Evolutionary conservation across 2,329 filamentous ascomycete species (phyloP), one percentile per base, ranked within the genome.

Genomic region (Metarhizium album): DNA sequence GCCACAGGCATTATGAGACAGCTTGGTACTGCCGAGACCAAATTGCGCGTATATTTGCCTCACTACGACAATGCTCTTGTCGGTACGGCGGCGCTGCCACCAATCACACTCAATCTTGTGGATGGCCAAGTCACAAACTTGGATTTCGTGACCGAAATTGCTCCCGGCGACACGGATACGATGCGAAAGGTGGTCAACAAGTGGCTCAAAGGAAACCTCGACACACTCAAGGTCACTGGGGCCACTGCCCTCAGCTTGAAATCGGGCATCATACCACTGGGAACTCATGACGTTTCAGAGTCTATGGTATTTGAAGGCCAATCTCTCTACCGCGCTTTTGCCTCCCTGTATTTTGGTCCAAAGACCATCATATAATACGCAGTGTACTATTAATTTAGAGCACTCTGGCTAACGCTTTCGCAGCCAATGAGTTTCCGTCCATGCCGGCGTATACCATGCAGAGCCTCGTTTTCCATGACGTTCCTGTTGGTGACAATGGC

Each of bases 401-500:
- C 54, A 53, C 47, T 49, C 22, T 47, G 54, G 68, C 60, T 67
- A 60, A 69, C 59, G 46, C 43, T 54, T 52, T 62, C 67, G 63
- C 66, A 85, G 82, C 78, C 63, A 75, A 75, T 59, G 72, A 90
- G 59, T 77, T 95, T 58, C 91, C 91, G 51, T 69, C 76, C 46
- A 74, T 96, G 50, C 93, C 93, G 42, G 73, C 82, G 51, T 90
- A 95, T 71, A 85, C 90, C 60, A 86, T 98, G 61, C 83, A 84
- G 40, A 83, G 80, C 59, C 74, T 97, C 57, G 84, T 87, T 59
- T 82, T 97, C 59, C 78, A 83, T 59, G 90, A 98, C 65, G 74
- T 83, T 70, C 80, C 57, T 46, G 54, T 70, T 55, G 67, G 70
- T 56, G 68, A 64, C 52, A 59, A 62, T 67, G 71, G 75, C 43